These are phyloP conservation scores for Onygenales sp. DNA, from an alignment of 2,329 filamentous ascomycete species.

Conservation along the genomic window DNA sequence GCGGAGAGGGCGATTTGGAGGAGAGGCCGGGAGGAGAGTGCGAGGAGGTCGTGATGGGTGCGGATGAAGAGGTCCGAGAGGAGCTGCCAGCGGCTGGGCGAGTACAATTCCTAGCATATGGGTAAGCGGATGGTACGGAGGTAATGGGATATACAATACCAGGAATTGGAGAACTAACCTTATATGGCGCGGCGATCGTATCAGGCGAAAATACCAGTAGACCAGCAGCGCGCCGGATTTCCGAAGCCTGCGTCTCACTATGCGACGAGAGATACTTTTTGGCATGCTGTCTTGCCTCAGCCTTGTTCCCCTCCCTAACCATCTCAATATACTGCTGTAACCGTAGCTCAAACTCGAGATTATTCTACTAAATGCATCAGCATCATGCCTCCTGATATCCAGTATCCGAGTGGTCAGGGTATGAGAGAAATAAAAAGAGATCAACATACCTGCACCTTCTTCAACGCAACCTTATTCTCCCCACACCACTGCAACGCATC, in stretches of 20 bases:
- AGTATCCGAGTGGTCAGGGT: background rate
- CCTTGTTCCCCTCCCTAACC: slow-evolving; percentile 55
- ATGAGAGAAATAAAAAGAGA: slow-evolving; percentile 7
- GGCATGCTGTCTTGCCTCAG: slow-evolving; percentile 71
- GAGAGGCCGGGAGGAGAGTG: slow-evolving; percentile 70
- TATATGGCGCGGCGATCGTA: slow-evolving; percentile 51
- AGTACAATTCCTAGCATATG: slow-evolving; percentile 56
- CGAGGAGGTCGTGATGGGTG: slow-evolving; percentile 79
- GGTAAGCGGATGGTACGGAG: background rate
- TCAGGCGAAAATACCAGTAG: slow-evolving; percentile 66
- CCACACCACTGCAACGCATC: slow-evolving; percentile 84
- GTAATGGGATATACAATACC: background rate
- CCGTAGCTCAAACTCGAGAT: slow-evolving; percentile 85
- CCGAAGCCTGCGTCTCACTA: slow-evolving; percentile 55
- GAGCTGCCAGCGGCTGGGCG: slow-evolving; percentile 59
- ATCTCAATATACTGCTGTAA: slow-evolving; percentile 94
- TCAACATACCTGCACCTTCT: slow-evolving; percentile 64
- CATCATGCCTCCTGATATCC: background rate
- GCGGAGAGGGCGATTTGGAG: slow-evolving; percentile 86
- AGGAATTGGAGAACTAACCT: slow-evolving; percentile 27
- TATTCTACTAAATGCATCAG: slow-evolving; percentile 44
- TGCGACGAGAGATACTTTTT: slow-evolving; percentile 70
- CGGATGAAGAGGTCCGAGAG: slow-evolving; percentile 72
- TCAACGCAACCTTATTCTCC: slow-evolving; percentile 86
- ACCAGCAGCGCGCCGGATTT: slow-evolving; percentile 65